Percentiles rank a stretch among this genome's conserved stretches.
Evolutionary conservation across 371 early-diverging fungal genomes (phyloP).

Genomic region (Mortierella polycephala): DNA sequence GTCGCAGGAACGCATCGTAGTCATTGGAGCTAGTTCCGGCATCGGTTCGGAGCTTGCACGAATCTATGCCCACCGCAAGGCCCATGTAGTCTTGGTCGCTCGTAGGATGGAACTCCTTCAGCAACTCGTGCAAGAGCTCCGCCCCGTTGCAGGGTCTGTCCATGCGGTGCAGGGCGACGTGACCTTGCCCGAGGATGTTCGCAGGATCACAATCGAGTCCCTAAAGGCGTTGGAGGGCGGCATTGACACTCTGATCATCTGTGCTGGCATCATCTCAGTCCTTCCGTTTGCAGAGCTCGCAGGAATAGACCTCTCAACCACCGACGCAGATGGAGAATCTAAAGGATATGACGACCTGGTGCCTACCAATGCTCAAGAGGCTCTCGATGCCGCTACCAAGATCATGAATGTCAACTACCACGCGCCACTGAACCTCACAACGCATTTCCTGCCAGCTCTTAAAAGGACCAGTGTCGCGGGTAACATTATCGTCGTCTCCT

Average conservation of each 20-base stretch:
- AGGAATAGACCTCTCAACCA: constrained; percentile 42
- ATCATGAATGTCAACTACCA: constrained; percentile 68
- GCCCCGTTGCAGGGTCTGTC: constrained; percentile 21
- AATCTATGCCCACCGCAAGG: constrained; percentile 77
- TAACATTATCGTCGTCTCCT: constrained; percentile 81
- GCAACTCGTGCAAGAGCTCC: constrained; percentile 56
- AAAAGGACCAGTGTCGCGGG: constrained; percentile 59
- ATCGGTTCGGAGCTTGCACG: constrained; percentile 79
- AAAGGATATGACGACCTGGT: constrained; percentile 16
- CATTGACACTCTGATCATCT: constrained; percentile 74
- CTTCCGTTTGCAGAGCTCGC: constrained; percentile 66
- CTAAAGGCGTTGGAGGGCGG: constrained; percentile 48
- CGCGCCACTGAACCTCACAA: constrained; percentile 70
- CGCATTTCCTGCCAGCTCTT: constrained; percentile 70
- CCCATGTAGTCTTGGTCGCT: constrained; percentile 75
- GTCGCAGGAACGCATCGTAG: constrained; percentile 69
- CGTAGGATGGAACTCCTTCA: constrained; percentile 67
- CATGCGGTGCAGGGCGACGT: constrained; percentile 43
- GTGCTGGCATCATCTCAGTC: constrained; percentile 78
- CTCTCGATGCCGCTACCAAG: constrained; percentile 28
- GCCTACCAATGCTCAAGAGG: constrained; percentile 22
- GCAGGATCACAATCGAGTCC: constrained; percentile 26
- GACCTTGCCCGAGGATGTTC: constrained; percentile 25
- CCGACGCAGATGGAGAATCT: neutral
- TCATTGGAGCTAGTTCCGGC: constrained; percentile 86